Evolutionary conservation across 2,329 filamentous ascomycete species (phyloP).

Genomic region (Pseudocercospora eumusae): DNA sequence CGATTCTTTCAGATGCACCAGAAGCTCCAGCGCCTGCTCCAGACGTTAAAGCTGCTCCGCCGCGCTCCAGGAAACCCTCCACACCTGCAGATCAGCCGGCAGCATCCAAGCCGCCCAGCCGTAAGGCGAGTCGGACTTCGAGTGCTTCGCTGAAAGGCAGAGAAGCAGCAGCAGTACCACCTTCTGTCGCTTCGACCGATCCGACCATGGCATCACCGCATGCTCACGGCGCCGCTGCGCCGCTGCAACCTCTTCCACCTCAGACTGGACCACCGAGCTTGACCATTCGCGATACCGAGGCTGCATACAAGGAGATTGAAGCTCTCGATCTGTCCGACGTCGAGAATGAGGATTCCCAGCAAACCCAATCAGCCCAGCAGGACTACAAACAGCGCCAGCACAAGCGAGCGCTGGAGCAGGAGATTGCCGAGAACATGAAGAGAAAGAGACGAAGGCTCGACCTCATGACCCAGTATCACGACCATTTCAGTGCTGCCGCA

Average conservation of each 20-base stretch:
- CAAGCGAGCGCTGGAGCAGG: constrained; percentile 70
- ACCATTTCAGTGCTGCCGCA: constrained; percentile 67
- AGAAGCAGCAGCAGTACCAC: constrained; percentile 13
- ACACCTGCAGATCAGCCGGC: constrained; percentile 17
- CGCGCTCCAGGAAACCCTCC: constrained; percentile 14
- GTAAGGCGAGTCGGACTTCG: constrained; percentile 34
- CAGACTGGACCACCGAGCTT: constrained; percentile 41
- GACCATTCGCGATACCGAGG: constrained; percentile 56
- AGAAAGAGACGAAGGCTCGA: constrained; percentile 65
- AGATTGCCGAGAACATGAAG: constrained; percentile 62
- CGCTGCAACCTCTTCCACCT: constrained; percentile 19
- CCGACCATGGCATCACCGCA: constrained; percentile 6
- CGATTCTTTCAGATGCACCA: constrained; percentile 61
- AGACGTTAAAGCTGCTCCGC: constrained; percentile 10
- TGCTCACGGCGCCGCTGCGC: constrained; percentile 13
- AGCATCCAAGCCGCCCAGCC: constrained; percentile 25
- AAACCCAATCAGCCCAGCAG: constrained; percentile 54
- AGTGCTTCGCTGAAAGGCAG: constrained; percentile 31
- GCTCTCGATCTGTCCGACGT: constrained; percentile 63
- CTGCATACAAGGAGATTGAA: constrained; percentile 61
- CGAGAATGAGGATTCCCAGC: constrained; percentile 55
- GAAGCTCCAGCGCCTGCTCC: constrained; percentile 18
- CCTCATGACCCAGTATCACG: constrained; percentile 58
- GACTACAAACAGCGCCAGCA: constrained; percentile 57
- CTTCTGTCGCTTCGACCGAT: constrained; percentile 10